Evolutionary conservation across 208 protist species (phyloP).

Genomic region (Paratrypanosoma confusum): DNA sequence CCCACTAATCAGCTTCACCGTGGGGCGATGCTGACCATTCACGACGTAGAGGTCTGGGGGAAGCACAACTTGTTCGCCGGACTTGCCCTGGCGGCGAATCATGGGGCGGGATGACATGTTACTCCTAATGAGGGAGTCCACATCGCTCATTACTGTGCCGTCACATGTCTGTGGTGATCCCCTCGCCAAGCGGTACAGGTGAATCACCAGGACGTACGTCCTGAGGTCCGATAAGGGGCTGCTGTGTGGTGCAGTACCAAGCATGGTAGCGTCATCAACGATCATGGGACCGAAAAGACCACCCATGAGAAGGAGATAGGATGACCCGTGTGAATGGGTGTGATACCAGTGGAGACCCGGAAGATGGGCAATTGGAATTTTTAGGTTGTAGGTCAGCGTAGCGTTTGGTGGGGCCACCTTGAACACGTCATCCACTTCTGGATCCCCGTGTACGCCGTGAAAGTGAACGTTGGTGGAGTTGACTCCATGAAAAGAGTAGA

Average conservation of each 20-base stretch:
- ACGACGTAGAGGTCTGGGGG: constrained; percentile 73
- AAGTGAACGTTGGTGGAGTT: constrained; percentile 82
- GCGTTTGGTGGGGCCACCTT: constrained; percentile 24
- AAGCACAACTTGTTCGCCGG: constrained; percentile 21
- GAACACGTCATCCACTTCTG: constrained; percentile 57
- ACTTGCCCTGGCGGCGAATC: constrained; percentile 28
- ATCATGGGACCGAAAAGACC: constrained; percentile 71
- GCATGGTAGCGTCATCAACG: constrained; percentile 30
- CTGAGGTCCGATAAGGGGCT: constrained; percentile 28
- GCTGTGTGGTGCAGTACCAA: constrained; percentile 14
- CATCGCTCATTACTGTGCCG: constrained; percentile 26
- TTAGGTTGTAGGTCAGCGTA: constrained; percentile 50
- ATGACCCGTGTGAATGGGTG: constrained; percentile 65
- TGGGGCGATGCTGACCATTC: constrained; percentile 72
- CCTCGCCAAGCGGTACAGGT: constrained; percentile 53
- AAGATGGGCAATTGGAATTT: constrained; percentile 51
- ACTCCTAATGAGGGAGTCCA: constrained; percentile 37
- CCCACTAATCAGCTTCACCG: constrained; percentile 22
- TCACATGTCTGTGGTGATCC: constrained; percentile 30
- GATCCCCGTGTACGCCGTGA: constrained; percentile 70
- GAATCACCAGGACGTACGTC: constrained; percentile 43
- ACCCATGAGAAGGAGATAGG: constrained; percentile 62
- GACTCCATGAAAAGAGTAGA: constrained; percentile 46
- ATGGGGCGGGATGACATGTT: constrained; percentile 34
- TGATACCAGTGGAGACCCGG: constrained; percentile 83